These are phyloP conservation scores for Aspergillus tanneri DNA, from an alignment of 2,329 filamentous ascomycete species.

Conservation along the genomic window DNA sequence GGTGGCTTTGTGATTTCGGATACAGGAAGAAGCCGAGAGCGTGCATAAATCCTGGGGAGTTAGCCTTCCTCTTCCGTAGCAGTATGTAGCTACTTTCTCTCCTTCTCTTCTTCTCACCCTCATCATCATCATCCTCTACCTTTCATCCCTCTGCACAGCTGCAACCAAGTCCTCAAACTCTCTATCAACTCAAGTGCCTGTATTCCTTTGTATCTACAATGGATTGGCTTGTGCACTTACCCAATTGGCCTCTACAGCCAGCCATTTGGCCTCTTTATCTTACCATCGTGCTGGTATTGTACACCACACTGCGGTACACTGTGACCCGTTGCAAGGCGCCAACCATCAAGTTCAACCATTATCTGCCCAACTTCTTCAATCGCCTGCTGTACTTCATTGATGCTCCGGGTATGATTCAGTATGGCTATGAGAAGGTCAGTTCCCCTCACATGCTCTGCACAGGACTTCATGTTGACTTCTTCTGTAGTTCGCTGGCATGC, in stretches of 20 bases:
- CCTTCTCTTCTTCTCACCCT: background rate
- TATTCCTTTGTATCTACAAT: background rate
- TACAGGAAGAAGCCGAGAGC: too few relatives aligned
- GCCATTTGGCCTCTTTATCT: too few relatives aligned
- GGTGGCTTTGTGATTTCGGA: too few relatives aligned
- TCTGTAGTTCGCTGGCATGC: conserved; percentile 27
- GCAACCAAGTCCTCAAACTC: background rate
- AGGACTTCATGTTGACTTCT: background rate
- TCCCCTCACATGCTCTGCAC: background rate
- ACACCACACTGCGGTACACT: background rate
- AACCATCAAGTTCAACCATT: conserved; percentile 20
- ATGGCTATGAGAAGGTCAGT: conserved; percentile 28
- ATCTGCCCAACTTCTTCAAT: conserved; percentile 27
- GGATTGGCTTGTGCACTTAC: background rate
- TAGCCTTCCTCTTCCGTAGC: too few relatives aligned
- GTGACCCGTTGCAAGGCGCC: conserved; percentile 18
- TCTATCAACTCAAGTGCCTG: background rate
- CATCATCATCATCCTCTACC: background rate
- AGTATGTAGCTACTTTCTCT: background rate
- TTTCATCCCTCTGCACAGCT: background rate
- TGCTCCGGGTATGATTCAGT: conserved; percentile 23
- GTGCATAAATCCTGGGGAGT: too few relatives aligned
- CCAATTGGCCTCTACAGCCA: background rate
- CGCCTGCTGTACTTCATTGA: conserved; percentile 26
- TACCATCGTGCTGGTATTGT: too few relatives aligned